Conservation (phyloP, 257 asterid species). For the Nicotiana benthamiana region DNA sequence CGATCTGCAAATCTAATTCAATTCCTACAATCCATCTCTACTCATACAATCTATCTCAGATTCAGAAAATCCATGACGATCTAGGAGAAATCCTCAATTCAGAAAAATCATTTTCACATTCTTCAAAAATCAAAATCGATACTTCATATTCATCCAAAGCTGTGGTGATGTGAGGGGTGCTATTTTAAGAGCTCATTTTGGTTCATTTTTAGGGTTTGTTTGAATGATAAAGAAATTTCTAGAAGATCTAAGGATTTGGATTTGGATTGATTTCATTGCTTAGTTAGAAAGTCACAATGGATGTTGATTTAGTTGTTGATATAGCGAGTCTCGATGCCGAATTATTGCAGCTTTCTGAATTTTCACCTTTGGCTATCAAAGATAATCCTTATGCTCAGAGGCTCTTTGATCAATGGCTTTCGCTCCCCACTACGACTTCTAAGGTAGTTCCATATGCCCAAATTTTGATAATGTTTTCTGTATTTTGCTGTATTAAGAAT, state of each 20-base stretch:
- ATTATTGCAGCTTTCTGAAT: constrained; percentile 80
- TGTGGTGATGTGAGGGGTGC: background rate
- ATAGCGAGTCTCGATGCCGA: constrained; percentile 71
- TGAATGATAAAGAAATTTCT: constrained; percentile 27
- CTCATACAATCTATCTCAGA: background rate
- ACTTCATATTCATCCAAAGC: background rate
- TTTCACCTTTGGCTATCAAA: constrained; percentile 65
- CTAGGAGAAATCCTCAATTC: background rate
- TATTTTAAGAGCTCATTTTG: background rate
- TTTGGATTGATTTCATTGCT: constrained; percentile 19
- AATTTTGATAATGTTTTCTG: background rate
- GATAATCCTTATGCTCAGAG: constrained; percentile 68
- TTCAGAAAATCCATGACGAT: background rate
- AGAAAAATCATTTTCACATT: background rate
- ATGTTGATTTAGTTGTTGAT: constrained; percentile 74
- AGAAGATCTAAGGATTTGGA: constrained; percentile 26
- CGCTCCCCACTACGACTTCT: constrained; percentile 63
- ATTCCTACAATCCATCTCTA: background rate
- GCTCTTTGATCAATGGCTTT: constrained; percentile 94
- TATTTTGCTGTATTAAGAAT: background rate
- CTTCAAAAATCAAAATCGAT: background rate
- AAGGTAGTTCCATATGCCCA: constrained; percentile 39
- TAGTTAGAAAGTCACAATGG: constrained; percentile 33
- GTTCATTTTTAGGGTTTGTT: constrained; percentile 4
- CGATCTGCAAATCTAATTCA: background rate